Percentiles rank a stretch among this genome's conserved stretches.
phyloP scores from a whole-genome alignment of 2,329 filamentous ascomycete species.

The Neoscytalidium dimidiatum region DNA sequence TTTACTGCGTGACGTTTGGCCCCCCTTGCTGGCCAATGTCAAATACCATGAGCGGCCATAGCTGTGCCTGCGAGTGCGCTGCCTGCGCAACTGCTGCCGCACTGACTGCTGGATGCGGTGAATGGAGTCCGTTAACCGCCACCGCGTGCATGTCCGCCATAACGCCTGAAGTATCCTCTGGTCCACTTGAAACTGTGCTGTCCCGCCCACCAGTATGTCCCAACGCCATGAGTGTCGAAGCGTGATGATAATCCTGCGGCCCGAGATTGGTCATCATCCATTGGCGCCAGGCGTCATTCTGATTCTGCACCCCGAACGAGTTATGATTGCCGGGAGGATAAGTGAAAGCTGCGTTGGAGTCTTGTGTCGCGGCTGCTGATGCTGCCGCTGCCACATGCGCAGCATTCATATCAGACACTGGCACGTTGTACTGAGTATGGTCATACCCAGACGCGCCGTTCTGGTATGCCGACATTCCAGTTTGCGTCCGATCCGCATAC shows the following conservation, averaged over 20 bases:
- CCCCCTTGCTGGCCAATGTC: conserved; percentile 18
- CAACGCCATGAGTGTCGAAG: conserved; percentile 41
- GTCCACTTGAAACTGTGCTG: not conserved
- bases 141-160: conserved; percentile 12
- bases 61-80: conserved; percentile 16
- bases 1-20: not conserved
- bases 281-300: conserved; percentile 36
- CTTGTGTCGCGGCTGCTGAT: conserved; percentile 25
- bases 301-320: conserved; percentile 25
- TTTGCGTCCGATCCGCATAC: conserved; percentile 30
- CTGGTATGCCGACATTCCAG: conserved; percentile 26
- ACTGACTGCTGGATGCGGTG: conserved; percentile 17
- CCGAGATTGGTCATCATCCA: conserved; percentile 36
- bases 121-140: conserved; percentile 4
- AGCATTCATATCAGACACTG: conserved; percentile 27
- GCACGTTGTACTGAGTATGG: conserved; percentile 29
- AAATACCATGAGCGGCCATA: conserved; percentile 21
- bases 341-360: conserved; percentile 28
- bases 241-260: conserved; percentile 31
- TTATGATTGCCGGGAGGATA: conserved; percentile 24
- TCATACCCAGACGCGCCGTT: conserved; percentile 29
- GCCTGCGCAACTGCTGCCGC: conserved; percentile 19
- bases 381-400: conserved; percentile 31
- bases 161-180: not conserved
- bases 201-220: conserved; percentile 9